Conservation (phyloP, 768 basidiomycete genomes). For the Tricholoma terreum region DNA sequence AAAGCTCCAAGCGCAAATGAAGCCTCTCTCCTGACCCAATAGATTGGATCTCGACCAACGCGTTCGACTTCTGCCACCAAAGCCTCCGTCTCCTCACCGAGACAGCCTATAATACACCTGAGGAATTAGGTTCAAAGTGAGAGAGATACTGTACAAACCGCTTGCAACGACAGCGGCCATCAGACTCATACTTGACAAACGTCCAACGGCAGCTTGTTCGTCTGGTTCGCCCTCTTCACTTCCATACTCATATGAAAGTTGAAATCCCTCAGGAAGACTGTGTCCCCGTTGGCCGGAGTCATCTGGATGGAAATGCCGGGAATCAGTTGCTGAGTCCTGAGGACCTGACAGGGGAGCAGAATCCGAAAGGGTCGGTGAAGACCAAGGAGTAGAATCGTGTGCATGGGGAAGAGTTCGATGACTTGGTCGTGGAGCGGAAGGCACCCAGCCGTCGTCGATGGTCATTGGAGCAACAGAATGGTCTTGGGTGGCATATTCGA, state of each 20-base stretch:
- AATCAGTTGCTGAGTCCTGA: neutral
- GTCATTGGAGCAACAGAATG: neutral
- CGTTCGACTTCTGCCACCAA: constrained; percentile 77
- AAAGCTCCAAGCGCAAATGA: constrained; percentile 86
- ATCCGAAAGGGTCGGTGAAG: neutral
- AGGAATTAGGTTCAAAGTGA: constrained; percentile 4
- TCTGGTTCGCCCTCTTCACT: constrained; percentile 37
- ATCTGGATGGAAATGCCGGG: neutral
- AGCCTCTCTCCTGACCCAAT: constrained; percentile 83
- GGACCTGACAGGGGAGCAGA: neutral
- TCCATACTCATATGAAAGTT: constrained; percentile 6
- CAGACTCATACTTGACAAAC: constrained; percentile 89
- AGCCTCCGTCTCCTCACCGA: constrained; percentile 51
- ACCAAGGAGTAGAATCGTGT: neutral
- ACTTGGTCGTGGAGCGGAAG: constrained; percentile 5
- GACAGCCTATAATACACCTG: constrained; percentile 38
- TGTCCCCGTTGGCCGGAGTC: constrained; percentile 1
- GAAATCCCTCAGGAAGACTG: constrained; percentile 1
- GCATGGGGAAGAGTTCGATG: constrained; percentile 1
- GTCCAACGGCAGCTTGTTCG: constrained; percentile 80
- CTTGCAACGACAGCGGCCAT: constrained; percentile 85
- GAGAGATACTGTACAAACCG: constrained; percentile 41
- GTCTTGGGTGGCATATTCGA: constrained; percentile 1
- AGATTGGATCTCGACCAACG: constrained; percentile 59
- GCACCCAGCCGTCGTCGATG: neutral